phyloP scores from a whole-genome alignment of 2,329 filamentous ascomycete species.

The Xylariales sp. region DNA sequence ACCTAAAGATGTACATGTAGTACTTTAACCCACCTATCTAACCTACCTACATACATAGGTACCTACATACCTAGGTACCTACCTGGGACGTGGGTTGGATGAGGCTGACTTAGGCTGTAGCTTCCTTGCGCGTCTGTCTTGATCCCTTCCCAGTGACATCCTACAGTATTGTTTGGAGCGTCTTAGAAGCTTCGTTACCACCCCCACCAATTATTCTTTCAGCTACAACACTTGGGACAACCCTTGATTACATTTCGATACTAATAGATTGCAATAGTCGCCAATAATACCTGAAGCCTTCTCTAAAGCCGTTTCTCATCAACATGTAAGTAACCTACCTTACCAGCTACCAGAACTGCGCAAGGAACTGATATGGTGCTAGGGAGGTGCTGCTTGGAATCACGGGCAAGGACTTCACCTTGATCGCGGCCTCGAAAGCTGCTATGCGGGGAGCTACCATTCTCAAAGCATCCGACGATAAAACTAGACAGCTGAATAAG shows the following conservation, averaged over 20 bases:
- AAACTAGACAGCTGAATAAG: conserved; percentile 92
- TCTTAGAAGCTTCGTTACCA: conserved; percentile 18
- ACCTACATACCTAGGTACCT: background rate
- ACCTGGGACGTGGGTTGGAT: conserved; percentile 33
- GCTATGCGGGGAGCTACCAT: conserved; percentile 97
- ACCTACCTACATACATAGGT: background rate
- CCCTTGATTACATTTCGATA: conserved; percentile 8
- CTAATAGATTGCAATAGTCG: background rate
- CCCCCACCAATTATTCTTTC: conserved; percentile 6
- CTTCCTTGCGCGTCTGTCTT: conserved; percentile 54
- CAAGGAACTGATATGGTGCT: conserved; percentile 21
- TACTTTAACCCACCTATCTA: background rate
- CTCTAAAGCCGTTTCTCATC: conserved; percentile 26
- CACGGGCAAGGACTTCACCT: conserved; percentile 98
- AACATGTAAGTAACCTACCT: conserved; percentile 35
- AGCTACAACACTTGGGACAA: background rate
- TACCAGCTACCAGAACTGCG: background rate
- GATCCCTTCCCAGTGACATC: conserved; percentile 26
- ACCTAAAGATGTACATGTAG: background rate
- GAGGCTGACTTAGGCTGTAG: conserved; percentile 56
- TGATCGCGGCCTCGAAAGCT: conserved; percentile 97
- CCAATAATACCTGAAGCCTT: conserved; percentile 12
- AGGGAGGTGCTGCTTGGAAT: conserved; percentile 99
- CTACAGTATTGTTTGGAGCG: conserved; percentile 11
- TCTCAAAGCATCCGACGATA: conserved; percentile 95